Percentiles rank a stretch among this genome's conserved stretches.
These are phyloP conservation scores for Thalassiosira exigua DNA, from an alignment of 352 stramenopile genomes.

Conservation along the genomic window DNA sequence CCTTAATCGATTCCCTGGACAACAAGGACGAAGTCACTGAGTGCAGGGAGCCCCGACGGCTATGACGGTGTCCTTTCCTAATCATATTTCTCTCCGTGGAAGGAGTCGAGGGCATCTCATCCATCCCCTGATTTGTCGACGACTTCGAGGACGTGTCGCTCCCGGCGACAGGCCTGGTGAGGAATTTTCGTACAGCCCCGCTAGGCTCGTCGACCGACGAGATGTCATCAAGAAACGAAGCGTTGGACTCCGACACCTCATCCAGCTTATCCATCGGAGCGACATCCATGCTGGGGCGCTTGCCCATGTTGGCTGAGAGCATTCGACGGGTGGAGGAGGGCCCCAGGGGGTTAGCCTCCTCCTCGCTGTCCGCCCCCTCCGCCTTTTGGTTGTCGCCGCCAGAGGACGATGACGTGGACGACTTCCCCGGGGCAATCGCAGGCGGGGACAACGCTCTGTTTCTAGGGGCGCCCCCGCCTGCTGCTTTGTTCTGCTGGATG, in stretches of 20 bases:
- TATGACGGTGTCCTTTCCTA: no score
- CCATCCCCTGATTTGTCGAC: no score
- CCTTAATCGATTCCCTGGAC: no score
- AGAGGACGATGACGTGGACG: background rate
- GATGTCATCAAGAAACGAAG: constrained; percentile 46
- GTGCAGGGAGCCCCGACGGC: no score
- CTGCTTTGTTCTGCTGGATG: constrained; percentile 3
- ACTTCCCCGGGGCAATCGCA: background rate
- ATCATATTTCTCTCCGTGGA: no score
- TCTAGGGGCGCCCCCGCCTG: background rate
- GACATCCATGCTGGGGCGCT: background rate
- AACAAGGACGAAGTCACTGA: no score
- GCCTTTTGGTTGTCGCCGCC: background rate
- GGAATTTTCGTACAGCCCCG: constrained; percentile 33
- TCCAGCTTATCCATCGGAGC: constrained; percentile 39
- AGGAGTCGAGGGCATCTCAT: no score
- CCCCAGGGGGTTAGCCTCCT: no score
- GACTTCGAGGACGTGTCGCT: no score
- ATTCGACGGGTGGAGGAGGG: no score
- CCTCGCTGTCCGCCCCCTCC: no score
- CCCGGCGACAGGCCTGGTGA: constrained; percentile 6
- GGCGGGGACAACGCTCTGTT: background rate
- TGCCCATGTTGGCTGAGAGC: constrained; percentile 3
- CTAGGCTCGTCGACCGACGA: constrained; percentile 22
- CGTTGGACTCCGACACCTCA: constrained; percentile 46